A percentile compares a stretch with the other conserved stretches of the same genome.
phyloP scores from a whole-genome alignment of 2,329 filamentous ascomycete species.

The Pezicula carpinea region DNA sequence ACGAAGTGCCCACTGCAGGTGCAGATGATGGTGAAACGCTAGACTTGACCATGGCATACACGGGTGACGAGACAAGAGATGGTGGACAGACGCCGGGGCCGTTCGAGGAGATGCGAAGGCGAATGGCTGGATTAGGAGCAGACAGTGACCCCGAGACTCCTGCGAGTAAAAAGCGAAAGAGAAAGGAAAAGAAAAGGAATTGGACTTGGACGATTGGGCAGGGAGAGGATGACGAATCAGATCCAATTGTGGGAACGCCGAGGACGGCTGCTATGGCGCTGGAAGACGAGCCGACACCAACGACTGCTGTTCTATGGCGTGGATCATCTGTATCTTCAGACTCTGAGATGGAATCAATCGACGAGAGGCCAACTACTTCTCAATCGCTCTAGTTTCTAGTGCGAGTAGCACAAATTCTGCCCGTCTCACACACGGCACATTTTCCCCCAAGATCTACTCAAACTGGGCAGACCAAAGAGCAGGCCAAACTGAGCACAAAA shows the following conservation, averaged over 20 bases:
- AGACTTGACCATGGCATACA: constrained; percentile 47
- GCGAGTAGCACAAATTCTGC: too few relatives aligned
- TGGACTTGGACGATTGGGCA: constrained; percentile 65
- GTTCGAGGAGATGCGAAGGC: constrained; percentile 57
- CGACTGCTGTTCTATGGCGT: constrained; percentile 16
- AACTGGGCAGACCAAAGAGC: too few relatives aligned
- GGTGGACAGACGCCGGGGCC: constrained; percentile 59
- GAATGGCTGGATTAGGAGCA: constrained; percentile 45
- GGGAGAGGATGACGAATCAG: constrained; percentile 38
- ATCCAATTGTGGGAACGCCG: constrained; percentile 14
- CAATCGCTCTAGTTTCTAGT: not conserved
- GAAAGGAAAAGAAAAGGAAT: constrained; percentile 54
- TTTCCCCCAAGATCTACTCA: too few relatives aligned
- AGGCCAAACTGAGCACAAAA: too few relatives aligned
- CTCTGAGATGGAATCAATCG: constrained; percentile 8
- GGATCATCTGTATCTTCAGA: constrained; percentile 14
- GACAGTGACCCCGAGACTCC: constrained; percentile 29
- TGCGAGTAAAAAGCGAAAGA: constrained; percentile 43
- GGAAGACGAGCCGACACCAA: constrained; percentile 14
- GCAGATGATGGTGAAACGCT: constrained; percentile 36
- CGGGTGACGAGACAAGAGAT: constrained; percentile 50
- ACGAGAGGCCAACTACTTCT: not conserved
- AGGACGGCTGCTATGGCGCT: constrained; percentile 20
- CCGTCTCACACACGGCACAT: too few relatives aligned
- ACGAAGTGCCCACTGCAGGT: constrained; percentile 30